Evolutionary conservation across 2,329 filamentous ascomycete species (phyloP), one percentile per base, ranked within the genome.

Genomic region (Claviceps spartinae): DNA sequence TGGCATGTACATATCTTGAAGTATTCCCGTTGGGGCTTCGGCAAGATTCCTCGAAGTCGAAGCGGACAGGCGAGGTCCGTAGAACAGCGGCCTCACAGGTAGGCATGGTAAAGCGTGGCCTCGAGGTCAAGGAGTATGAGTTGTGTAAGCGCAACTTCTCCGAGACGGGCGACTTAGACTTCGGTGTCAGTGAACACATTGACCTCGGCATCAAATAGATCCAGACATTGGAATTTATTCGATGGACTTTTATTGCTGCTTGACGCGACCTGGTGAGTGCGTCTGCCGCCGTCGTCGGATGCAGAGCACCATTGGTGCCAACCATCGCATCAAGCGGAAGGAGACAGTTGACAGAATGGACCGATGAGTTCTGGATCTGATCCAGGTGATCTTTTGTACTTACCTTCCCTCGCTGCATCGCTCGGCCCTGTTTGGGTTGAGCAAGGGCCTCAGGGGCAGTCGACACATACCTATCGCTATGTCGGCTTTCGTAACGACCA

Each of bases 51-150:
- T 11, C 30, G 30, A 34, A 34, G 9, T 34, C 9, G 9, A 34
- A 11, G 4, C 30, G 30, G 9, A 34, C 9, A 34, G 30, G 30
- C 30, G 9, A 34, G 30, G 11, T 34, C 9, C 30, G 11, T 11
- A 11, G 9, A 34, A 11, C 30, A 34, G 4, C 11, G 8, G 30
- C 9, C 9, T 11, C 30, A 34, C 3, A 34, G 30, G 30, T 34
- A 34, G 30, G 9, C 30, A 34, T 34, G 30, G 30, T 11, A 9
- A 11, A 98, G 88, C 91, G 93, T 82, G 93, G 93, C 73, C 86
- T 98, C 73, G 98, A 98, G 86, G 93, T 98, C 83, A 98, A 98
- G 89, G 93, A 98, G 79, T 98, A 98, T 81, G 93, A 98, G 77
- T 82, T 98, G 68, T 86, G 88, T 78, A 95, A 93, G 84, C 86